Evolutionary conservation across 2,329 filamentous ascomycete genomes (phyloP).

Genomic region (Ophiocordyceps polyrhachis-furcata): DNA sequence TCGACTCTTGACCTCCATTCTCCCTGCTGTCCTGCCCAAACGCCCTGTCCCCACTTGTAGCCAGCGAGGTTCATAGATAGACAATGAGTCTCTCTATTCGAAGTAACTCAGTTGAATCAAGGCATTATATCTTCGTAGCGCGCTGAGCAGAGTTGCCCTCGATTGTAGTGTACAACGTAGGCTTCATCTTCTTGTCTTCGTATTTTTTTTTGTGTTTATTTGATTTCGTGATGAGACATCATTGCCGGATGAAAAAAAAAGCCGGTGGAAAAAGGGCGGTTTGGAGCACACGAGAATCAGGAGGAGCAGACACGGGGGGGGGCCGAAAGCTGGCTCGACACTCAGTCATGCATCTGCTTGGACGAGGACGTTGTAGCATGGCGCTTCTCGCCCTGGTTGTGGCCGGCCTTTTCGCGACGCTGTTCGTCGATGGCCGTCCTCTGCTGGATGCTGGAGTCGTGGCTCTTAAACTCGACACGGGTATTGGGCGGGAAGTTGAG

Average conservation of each 20-base stretch:
- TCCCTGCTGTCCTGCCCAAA: too few species aligned
- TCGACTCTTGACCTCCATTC: too few species aligned
- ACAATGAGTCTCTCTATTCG: too few species aligned
- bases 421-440: slow-evolving; percentile 79
- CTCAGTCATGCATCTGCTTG: slow-evolving; percentile 15
- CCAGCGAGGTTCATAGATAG: too few species aligned
- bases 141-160: not conserved
- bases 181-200: not conserved
- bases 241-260: not conserved
- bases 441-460: slow-evolving; percentile 90
- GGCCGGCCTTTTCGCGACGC: slow-evolving; percentile 60
- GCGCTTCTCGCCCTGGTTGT: slow-evolving; percentile 25
- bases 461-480: slow-evolving; percentile 84
- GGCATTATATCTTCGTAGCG: not conserved
- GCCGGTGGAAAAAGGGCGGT: not conserved
- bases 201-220: not conserved
- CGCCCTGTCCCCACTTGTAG: too few species aligned
- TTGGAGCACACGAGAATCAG: not conserved
- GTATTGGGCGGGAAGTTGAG: slow-evolving; percentile 77
- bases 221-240: not conserved
- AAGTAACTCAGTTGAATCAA: too few species aligned
- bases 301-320: too few species aligned
- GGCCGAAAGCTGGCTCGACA: not conserved
- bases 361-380: slow-evolving; percentile 9
- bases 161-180: not conserved